Evolutionary conservation across 75 land plant species (phyloP), one percentile per base, ranked within the genome.

Genomic region (Azolla pinnata): DNA sequence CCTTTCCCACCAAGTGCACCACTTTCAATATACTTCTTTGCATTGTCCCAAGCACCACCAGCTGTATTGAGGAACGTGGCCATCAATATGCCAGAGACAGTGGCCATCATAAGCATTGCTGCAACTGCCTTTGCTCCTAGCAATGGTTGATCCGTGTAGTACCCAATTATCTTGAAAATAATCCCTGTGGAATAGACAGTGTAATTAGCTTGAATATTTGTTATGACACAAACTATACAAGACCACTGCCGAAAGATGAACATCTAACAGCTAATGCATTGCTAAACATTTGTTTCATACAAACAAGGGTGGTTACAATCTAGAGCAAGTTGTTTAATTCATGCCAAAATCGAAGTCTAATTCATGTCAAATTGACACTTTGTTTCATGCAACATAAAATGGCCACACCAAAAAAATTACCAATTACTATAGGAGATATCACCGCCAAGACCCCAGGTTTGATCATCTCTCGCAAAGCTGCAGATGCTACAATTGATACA

Each of bases 11-110:
- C 99, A 63, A 83, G 79, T 44, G 97, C 99, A 60, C 99, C 99
- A 35, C 97, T 89, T 62, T 95, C 99, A 46, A 95, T 89, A 56
- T 66, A 95, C 66, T 95, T 95, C 74, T 95, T 95, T 8, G 99
- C 99, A 70, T 95, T 95, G 63, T 95, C 99, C 99, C 99, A 95
- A 8, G 99, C 99, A 53, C 99, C 99, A 26, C 99, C 99, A 30
- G 99, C 77, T 28, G 99, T 95, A 56, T 95, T 95, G 17, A 95
- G 77, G 74, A 95, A 95, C 31, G 90, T 83, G 48, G 99, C 99
- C 99, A 95, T 89, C 29, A 95, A 70, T 63, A 95, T 95, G 26
- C 99, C 99, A 54, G 99, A 77, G 10, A 95, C 99, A 0, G 99
- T 95, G 44, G 97, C 99, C 69, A 95, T 89, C 99, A 95, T 95